Conservation (phyloP, 257 asterid species). For the Scutellaria barbata region DNA sequence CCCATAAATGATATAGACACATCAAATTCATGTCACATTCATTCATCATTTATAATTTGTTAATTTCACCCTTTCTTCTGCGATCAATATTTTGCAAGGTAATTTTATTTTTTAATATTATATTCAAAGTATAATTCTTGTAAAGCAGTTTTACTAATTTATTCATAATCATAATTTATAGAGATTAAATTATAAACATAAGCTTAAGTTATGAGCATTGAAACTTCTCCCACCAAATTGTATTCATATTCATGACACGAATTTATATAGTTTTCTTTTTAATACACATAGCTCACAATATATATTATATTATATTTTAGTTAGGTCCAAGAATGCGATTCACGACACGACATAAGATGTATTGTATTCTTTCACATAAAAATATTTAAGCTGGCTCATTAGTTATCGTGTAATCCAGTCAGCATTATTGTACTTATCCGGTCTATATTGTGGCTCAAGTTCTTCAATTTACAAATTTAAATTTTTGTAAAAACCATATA, state of each 20-base stretch:
- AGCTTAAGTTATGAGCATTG: not conserved
- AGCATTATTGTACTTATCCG: slow-evolving; percentile 29
- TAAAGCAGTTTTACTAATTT: too few relatives aligned
- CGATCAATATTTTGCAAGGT: not conserved
- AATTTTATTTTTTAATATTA: not conserved
- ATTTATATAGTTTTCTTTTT: too few relatives aligned
- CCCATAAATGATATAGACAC: slow-evolving; percentile 38
- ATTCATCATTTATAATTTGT: slow-evolving; percentile 19
- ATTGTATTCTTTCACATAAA: not conserved
- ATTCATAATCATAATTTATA: too few relatives aligned
- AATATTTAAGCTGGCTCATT: not conserved
- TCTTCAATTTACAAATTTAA: too few relatives aligned
- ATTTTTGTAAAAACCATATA: too few relatives aligned
- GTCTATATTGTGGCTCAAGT: too few relatives aligned
- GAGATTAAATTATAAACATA: too few relatives aligned
- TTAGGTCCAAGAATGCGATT: not conserved
- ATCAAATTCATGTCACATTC: slow-evolving; percentile 28
- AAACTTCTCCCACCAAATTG: too few relatives aligned
- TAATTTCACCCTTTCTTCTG: not conserved
- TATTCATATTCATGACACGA: too few relatives aligned
- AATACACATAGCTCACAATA: too few relatives aligned
- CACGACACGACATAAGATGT: not conserved
- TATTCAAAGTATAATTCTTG: too few relatives aligned
- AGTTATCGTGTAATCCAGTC: slow-evolving; percentile 25
- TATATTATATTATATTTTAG: not conserved